phyloP scores from a whole-genome alignment of 352 stramenopile species.

The Globisporangium viniferum region DNA sequence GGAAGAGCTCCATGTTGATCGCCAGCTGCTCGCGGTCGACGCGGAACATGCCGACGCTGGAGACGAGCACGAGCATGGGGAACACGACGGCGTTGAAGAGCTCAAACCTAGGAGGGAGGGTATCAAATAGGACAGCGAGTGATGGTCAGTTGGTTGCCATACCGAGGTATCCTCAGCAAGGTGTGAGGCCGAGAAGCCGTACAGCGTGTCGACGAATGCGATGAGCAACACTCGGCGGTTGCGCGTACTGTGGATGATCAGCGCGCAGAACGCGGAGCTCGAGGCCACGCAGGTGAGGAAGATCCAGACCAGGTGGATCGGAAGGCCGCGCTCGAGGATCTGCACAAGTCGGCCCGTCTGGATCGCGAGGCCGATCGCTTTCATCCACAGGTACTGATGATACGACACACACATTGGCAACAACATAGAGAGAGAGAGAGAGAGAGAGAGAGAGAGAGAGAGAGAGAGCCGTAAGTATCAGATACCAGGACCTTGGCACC shows the following conservation, averaged over 20 bases:
- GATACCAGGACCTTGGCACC: background rate
- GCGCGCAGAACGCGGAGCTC: background rate
- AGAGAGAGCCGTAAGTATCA: background rate
- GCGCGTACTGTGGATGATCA: slow-evolving; percentile 11
- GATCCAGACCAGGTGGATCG: slow-evolving; percentile 8
- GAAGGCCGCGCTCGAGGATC: slow-evolving; percentile 14
- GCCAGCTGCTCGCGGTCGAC: slow-evolving; percentile 26
- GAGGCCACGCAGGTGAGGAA: slow-evolving; percentile 4
- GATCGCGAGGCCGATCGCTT: slow-evolving; percentile 11
- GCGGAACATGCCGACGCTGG: slow-evolving; percentile 30
- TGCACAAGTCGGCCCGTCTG: slow-evolving; percentile 13
- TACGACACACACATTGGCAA: background rate
- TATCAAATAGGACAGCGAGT: background rate
- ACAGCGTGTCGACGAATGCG: slow-evolving; percentile 21
- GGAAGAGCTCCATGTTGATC: slow-evolving; percentile 36
- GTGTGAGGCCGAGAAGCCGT: background rate
- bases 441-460: background rate
- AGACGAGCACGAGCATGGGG: slow-evolving; percentile 29
- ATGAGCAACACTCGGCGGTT: slow-evolving; percentile 14
- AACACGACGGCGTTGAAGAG: slow-evolving; percentile 30
- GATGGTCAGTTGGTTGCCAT: background rate
- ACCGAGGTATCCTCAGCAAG: background rate
- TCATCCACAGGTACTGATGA: slow-evolving; percentile 16
- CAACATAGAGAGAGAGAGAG: background rate
- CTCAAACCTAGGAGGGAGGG: slow-evolving; percentile 24